Evolutionary conservation across 306 rosid species (phyloP).

Genomic region (Lathyrus sativus): DNA sequence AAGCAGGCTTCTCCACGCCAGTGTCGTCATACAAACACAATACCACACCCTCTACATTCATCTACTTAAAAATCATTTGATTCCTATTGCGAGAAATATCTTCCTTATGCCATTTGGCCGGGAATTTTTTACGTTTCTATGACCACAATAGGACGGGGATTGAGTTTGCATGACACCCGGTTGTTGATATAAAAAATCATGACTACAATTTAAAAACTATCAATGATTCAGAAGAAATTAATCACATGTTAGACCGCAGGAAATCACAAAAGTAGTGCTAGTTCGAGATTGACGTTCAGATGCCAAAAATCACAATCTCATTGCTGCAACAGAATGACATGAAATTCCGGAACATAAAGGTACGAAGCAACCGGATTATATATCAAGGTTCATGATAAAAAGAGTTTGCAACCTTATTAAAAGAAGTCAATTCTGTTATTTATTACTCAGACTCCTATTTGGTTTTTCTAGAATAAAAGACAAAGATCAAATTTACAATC

Average conservation of each 20-base stretch:
- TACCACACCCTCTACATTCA: no score
- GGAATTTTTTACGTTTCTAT: no score
- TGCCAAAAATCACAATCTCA: constrained; percentile 85
- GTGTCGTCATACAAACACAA: no score
- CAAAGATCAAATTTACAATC: constrained; percentile 8
- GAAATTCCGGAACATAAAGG: constrained; percentile 28
- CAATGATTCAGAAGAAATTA: constrained; percentile 26
- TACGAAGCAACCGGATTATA: constrained; percentile 16
- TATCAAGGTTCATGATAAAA: constrained; percentile 9
- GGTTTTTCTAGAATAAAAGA: constrained; percentile 10
- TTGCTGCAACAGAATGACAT: constrained; percentile 45
- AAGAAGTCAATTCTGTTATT: constrained; percentile 1
- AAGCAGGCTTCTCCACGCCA: no score
- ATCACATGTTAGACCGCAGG: constrained; percentile 13
- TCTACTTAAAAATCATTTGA: no score
- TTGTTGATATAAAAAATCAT: no score
- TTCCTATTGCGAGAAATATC: no score
- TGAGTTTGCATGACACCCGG: no score
- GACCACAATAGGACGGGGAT: no score
- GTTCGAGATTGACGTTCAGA: constrained; percentile 55
- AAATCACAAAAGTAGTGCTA: constrained; percentile 5
- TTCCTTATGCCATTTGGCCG: no score
- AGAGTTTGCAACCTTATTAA: neutral
- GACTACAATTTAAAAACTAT: no score
- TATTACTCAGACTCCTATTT: neutral